phyloP scores from a whole-genome alignment of 345 rosid species.

The Geranium brycei region DNA sequence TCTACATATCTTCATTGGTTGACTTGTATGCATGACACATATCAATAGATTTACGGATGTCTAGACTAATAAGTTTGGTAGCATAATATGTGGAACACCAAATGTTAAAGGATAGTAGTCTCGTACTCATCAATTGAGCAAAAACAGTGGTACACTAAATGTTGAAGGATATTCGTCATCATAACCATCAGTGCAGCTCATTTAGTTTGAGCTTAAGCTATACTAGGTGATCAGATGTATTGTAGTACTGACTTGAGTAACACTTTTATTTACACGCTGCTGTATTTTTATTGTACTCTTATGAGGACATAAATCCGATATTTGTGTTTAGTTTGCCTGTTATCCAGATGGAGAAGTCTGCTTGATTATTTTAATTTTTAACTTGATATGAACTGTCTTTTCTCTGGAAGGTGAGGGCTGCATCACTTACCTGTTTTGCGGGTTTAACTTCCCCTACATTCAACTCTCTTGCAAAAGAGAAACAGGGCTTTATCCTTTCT shows the following conservation, averaged over 20 bases:
- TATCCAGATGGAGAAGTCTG: neutral
- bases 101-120: neutral
- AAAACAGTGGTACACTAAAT: neutral
- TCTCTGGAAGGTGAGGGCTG: slow-evolving; percentile 62
- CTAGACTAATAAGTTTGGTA: neutral
- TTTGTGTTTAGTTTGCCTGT: neutral
- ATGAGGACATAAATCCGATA: too few species aligned
- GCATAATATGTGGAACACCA: too few species aligned
- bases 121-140: neutral
- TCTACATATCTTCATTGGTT: neutral
- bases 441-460: slow-evolving; percentile 78
- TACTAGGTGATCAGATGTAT: neutral
- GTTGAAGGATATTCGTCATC: neutral
- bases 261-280: neutral
- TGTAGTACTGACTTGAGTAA: neutral
- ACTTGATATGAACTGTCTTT: slow-evolving; percentile 6
- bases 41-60: neutral
- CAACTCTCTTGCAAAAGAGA: slow-evolving; percentile 38
- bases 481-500: slow-evolving; percentile 51
- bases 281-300: neutral
- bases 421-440: slow-evolving; percentile 81
- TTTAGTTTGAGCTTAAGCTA: neutral
- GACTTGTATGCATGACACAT: neutral
- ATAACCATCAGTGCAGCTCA: neutral
- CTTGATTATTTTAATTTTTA: neutral